Conservation (phyloP, 768 basidiomycete species). For the Daedaleopsis nitida region DNA sequence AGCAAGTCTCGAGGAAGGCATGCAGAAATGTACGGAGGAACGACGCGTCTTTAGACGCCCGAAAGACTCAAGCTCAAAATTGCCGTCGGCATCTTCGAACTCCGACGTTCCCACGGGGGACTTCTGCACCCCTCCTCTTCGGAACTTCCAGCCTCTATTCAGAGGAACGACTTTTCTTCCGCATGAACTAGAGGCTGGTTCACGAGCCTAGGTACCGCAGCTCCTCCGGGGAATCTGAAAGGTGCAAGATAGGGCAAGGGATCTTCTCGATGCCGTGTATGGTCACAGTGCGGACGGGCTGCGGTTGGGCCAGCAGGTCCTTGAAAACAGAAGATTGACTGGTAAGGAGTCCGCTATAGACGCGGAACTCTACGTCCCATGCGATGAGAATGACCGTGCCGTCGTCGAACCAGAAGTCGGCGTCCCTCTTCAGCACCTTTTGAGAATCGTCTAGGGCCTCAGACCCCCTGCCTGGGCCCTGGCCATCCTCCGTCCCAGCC, state of each 20-base stretch:
- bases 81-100: no score
- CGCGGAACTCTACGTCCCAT: conserved; percentile 24
- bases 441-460: not conserved
- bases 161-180: no score
- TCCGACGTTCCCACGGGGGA: no score
- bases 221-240: conserved; percentile 1
- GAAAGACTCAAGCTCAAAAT: no score
- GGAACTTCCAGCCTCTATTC: no score
- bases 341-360: conserved; percentile 28
- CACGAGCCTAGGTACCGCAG: not conserved
- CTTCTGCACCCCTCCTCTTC: no score
- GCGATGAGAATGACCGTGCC: conserved; percentile 30
- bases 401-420: conserved; percentile 32
- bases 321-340: conserved; percentile 28
- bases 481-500: not conserved
- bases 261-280: not conserved
- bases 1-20: no score
- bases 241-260: not conserved
- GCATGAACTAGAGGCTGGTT: not conserved
- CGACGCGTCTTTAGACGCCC: no score
- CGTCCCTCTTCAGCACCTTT: not conserved
- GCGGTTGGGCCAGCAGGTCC: conserved; percentile 9
- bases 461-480: not conserved
- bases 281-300: not conserved
- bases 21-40: no score